These are phyloP conservation scores for Apiospora sp. DNA, from an alignment of 2,329 filamentous ascomycete species.

Conservation along the genomic window DNA sequence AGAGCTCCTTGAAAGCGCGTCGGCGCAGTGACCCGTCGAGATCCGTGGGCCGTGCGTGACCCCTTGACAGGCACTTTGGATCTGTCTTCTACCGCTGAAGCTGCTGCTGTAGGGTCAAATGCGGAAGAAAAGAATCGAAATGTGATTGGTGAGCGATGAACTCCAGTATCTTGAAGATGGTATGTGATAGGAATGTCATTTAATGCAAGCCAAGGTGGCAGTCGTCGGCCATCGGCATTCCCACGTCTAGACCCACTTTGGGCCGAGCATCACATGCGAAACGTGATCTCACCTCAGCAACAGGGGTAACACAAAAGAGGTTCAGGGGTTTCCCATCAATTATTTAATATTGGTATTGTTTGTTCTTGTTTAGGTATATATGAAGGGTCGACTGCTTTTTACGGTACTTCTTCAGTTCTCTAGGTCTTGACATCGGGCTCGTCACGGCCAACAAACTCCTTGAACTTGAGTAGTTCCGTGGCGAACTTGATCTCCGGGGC, in stretches of 20 bases:
- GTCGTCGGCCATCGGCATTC: constrained; percentile 17
- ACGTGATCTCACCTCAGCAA: constrained; percentile 1
- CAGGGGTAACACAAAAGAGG: not conserved
- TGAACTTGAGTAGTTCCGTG: constrained; percentile 85
- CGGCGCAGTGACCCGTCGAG: not conserved
- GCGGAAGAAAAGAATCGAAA: not conserved
- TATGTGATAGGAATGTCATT: not conserved
- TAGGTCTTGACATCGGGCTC: constrained; percentile 98
- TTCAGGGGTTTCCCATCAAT: not conserved
- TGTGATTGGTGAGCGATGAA: not conserved
- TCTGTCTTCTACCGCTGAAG: not conserved
- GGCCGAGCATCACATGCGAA: constrained; percentile 21
- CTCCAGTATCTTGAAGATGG: not conserved
- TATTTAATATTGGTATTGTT: constrained; percentile 3
- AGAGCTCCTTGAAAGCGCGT: not conserved
- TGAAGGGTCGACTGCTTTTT: not conserved
- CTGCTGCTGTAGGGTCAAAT: no score
- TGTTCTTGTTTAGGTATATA: constrained; percentile 5
- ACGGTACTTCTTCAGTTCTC: constrained; percentile 29
- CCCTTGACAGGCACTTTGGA: not conserved
- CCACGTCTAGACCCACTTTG: not conserved
- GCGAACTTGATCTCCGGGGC: constrained; percentile 89
- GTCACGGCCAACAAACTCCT: constrained; percentile 90
- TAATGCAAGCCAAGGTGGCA: not conserved
- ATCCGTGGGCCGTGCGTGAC: not conserved